These are phyloP conservation scores for Blastocystis sp. DNA, from an alignment of 352 stramenopile genomes.

Conservation along the genomic window DNA sequence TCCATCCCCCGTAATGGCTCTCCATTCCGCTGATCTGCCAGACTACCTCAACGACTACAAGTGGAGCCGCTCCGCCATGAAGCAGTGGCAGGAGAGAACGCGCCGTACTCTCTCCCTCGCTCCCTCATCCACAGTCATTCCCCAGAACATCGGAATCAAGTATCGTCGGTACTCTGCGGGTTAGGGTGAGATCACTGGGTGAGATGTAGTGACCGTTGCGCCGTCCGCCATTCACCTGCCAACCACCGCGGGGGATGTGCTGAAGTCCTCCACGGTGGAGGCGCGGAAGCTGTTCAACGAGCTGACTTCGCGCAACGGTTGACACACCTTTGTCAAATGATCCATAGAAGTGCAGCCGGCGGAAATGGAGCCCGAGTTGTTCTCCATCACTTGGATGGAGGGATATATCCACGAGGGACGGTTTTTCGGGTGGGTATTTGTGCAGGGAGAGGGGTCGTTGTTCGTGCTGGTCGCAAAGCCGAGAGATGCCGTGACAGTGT, in stretches of 20 bases:
- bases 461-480: conserved; percentile 16
- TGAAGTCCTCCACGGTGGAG: background rate
- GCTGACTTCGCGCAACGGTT: background rate
- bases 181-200: background rate
- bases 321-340: too few relatives aligned
- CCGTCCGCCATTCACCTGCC: background rate
- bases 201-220: conserved; percentile 20
- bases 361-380: too few relatives aligned
- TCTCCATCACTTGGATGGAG: background rate
- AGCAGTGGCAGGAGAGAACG: background rate
- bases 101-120: background rate
- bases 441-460: conserved; percentile 23
- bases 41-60: background rate
- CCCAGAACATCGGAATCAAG: background rate
- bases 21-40: background rate
- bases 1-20: background rate
- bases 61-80: background rate
- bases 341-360: background rate
- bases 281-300: background rate
- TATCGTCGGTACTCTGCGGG: conserved; percentile 25
- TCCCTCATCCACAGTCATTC: background rate
- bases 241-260: background rate
- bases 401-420: background rate
- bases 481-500: background rate
- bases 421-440: background rate